A percentile compares a stretch with the other conserved stretches of the same genome.
These are phyloP conservation scores for Hypoxylon intermedium DNA, from an alignment of 495 filamentous ascomycete genomes.

Conservation along the genomic window DNA sequence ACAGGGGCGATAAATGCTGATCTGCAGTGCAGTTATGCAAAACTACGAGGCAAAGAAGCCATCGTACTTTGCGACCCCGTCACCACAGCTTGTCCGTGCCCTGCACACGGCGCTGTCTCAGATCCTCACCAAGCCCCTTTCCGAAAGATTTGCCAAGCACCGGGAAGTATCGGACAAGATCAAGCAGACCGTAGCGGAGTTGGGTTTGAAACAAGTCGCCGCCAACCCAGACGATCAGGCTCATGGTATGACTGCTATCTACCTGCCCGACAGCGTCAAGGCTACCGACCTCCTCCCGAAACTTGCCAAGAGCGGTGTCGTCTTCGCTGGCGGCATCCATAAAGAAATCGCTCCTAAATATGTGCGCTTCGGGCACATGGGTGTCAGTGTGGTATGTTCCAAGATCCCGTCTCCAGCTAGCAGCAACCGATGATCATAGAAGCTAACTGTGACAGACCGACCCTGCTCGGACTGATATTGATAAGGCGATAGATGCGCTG, in stretches of 20 bases:
- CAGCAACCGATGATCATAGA: constrained; percentile 49
- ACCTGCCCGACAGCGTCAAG: constrained; percentile 82
- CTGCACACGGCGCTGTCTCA: constrained; percentile 91
- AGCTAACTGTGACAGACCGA: constrained; percentile 57
- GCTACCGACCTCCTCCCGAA: constrained; percentile 83
- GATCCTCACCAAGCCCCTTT: constrained; percentile 78
- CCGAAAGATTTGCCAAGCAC: constrained; percentile 82
- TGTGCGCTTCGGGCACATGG: constrained; percentile 87
- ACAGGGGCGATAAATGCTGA: constrained; percentile 25
- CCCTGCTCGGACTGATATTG: constrained; percentile 71
- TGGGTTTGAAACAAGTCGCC: constrained; percentile 88
- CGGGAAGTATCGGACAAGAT: constrained; percentile 76
- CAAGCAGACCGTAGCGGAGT: constrained; percentile 76
- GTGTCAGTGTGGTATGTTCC: constrained; percentile 77
- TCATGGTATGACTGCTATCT: constrained; percentile 97
- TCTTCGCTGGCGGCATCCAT: constrained; percentile 94
- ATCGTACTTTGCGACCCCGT: constrained; percentile 96
- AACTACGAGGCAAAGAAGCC: constrained; percentile 98
- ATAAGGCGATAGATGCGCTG: constrained; percentile 79
- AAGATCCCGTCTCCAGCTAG: too few species aligned
- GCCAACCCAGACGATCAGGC: constrained; percentile 86
- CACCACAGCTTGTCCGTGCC: constrained; percentile 91
- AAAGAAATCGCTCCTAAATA: constrained; percentile 71
- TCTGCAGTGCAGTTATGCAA: constrained; percentile 74
- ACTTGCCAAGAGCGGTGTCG: constrained; percentile 85